phyloP scores from a whole-genome alignment of 2,329 filamentous ascomycete species.

The Penicillium sp. region DNA sequence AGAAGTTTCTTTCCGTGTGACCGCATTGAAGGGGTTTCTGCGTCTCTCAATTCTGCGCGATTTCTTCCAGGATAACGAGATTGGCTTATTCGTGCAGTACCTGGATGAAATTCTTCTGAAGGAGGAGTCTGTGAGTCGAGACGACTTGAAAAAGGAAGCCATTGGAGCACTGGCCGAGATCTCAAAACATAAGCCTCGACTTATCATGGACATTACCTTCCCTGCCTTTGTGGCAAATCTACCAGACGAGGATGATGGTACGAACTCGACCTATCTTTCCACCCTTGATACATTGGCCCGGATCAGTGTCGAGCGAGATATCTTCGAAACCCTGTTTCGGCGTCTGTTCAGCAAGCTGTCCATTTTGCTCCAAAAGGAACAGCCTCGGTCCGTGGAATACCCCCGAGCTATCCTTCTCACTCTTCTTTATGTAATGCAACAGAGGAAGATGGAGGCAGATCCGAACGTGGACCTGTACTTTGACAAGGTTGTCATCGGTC shows the following conservation, averaged over 20 bases:
- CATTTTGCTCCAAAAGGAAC: constrained; percentile 52
- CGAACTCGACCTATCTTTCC: constrained; percentile 49
- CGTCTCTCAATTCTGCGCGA: constrained; percentile 46
- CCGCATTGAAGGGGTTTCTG: constrained; percentile 49
- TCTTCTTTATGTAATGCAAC: constrained; percentile 59
- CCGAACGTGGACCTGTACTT: constrained; percentile 48
- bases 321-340: constrained; percentile 63
- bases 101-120: constrained; percentile 61
- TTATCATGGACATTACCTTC: constrained; percentile 64
- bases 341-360: constrained; percentile 63
- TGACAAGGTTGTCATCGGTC: constrained; percentile 50
- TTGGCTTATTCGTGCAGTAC: constrained; percentile 55
- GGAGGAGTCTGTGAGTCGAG: constrained; percentile 55
- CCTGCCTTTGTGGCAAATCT: constrained; percentile 64
- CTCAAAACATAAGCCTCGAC: constrained; percentile 59
- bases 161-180: constrained; percentile 59
- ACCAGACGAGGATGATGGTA: constrained; percentile 55
- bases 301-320: constrained; percentile 59
- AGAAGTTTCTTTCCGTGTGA: constrained; percentile 50
- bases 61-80: constrained; percentile 52
- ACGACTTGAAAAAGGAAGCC: constrained; percentile 58
- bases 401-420: constrained; percentile 60
- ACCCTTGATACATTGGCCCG: constrained; percentile 64
- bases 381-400: constrained; percentile 50
- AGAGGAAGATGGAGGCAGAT: constrained; percentile 46